Evolutionary conservation across 1,139 yeast species (phyloP).

Genomic region (Schwanniomyces etchellsii): DNA sequence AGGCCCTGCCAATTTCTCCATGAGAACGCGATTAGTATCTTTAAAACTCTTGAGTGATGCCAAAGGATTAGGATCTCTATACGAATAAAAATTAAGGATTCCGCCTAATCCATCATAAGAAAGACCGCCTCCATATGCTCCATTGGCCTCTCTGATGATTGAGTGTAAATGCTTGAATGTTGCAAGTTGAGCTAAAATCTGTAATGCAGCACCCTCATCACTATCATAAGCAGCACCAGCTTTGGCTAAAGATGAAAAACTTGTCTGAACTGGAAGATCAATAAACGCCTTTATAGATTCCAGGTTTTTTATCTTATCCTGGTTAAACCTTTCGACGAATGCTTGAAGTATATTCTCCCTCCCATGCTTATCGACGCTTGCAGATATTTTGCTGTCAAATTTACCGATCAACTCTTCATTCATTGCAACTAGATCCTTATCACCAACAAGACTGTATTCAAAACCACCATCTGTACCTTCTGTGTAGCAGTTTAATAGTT

Average conservation of each 20-base stretch:
- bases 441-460: conserved; percentile 59
- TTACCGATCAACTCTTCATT: conserved; percentile 37
- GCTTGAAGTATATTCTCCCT: neutral
- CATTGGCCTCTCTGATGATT: conserved; percentile 91
- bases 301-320: conserved; percentile 9
- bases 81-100: conserved; percentile 74
- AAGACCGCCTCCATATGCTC: conserved; percentile 98
- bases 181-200: conserved; percentile 72
- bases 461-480: conserved; percentile 19
- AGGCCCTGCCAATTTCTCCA: conserved; percentile 36
- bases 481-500: conserved; percentile 25
- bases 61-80: conserved; percentile 86
- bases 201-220: conserved; percentile 79
- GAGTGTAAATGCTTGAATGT: conserved; percentile 83
- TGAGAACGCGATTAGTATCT: conserved; percentile 53
- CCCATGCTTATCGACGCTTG: neutral
- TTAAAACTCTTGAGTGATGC: conserved; percentile 61
- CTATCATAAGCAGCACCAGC: conserved; percentile 64
- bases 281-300: conserved; percentile 34
- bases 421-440: conserved; percentile 30
- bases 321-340: neutral
- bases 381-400: conserved; percentile 22
- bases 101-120: conserved; percentile 81
- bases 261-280: conserved; percentile 83
- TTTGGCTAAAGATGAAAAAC: conserved; percentile 69